Conservation (phyloP, 2,329 filamentous ascomycete genomes). For the Ceratocystis destructans region DNA sequence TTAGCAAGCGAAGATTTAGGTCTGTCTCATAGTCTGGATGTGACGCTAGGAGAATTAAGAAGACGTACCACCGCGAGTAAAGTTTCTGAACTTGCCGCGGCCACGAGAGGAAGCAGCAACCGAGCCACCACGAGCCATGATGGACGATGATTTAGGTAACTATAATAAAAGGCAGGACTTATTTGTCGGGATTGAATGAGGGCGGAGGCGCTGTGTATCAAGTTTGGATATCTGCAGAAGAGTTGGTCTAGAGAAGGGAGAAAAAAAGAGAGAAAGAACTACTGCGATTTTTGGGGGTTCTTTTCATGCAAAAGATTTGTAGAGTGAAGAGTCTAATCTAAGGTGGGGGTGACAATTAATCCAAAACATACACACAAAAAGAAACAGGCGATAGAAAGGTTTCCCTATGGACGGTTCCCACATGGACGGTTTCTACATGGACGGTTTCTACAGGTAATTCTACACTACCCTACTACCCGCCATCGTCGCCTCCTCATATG, state of each 20-base stretch:
- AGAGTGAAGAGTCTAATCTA: too few species aligned
- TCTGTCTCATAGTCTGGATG: neutral
- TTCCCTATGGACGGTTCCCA: too few species aligned
- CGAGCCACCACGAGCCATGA: conserved; percentile 33
- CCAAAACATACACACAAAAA: too few species aligned
- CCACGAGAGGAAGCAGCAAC: conserved; percentile 48
- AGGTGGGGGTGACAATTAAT: too few species aligned
- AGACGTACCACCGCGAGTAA: conserved; percentile 68
- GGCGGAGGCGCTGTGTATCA: too few species aligned
- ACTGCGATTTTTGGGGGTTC: neutral
- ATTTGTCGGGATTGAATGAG: neutral
- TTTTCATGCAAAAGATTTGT: too few species aligned
- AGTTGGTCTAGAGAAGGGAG: neutral
- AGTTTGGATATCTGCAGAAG: too few species aligned
- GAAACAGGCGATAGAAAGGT: too few species aligned
- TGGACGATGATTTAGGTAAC: neutral
- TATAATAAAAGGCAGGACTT: neutral
- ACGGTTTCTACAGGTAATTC: too few species aligned
- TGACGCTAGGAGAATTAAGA: conserved; percentile 21
- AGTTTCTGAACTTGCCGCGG: conserved; percentile 89
- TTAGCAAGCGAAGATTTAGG: conserved; percentile 17
- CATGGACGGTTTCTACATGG: too few species aligned
- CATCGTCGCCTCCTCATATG: too few species aligned
- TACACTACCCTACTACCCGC: too few species aligned
- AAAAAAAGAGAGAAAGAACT: neutral